phyloP scores from a whole-genome alignment of 2,329 filamentous ascomycete genomes.

The Calonectria ilicicola region DNA sequence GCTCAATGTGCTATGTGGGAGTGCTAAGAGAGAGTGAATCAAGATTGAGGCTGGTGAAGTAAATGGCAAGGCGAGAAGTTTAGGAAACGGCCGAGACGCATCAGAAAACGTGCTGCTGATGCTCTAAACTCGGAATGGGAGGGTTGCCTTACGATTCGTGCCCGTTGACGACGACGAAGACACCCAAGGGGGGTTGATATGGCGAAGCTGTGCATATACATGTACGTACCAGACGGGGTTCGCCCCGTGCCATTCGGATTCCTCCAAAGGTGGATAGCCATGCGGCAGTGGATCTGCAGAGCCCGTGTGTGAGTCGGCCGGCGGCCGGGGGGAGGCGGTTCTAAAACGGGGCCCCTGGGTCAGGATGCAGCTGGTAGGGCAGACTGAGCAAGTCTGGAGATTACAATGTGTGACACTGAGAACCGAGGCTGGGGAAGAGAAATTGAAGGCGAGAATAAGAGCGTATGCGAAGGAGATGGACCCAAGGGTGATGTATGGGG shows the following conservation, averaged over 20 bases:
- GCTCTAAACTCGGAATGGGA: neutral
- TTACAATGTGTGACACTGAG: slow-evolving; percentile 12
- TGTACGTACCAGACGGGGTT: slow-evolving; percentile 24
- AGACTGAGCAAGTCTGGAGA: slow-evolving; percentile 15
- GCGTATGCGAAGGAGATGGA: neutral
- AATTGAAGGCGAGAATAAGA: neutral
- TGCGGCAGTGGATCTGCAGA: slow-evolving; percentile 36
- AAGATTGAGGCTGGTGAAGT: slow-evolving; percentile 5
- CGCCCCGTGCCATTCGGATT: slow-evolving; percentile 30
- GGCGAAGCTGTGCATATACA: slow-evolving; percentile 36
- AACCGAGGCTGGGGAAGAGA: neutral
- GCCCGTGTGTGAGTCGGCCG: slow-evolving; percentile 34
- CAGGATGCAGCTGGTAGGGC: slow-evolving; percentile 35
- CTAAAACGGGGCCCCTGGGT: slow-evolving; percentile 13
- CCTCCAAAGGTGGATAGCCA: slow-evolving; percentile 31
- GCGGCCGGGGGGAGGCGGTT: slow-evolving; percentile 28
- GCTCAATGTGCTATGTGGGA: neutral
- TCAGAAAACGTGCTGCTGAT: neutral
- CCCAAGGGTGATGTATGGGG: neutral
- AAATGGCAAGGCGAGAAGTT: neutral
- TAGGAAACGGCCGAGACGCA: neutral
- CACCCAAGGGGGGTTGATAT: slow-evolving; percentile 13
- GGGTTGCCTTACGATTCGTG: slow-evolving; percentile 6
- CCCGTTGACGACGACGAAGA: slow-evolving; percentile 14
- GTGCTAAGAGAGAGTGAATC: slow-evolving; percentile 8